Evolutionary conservation across 2,329 filamentous ascomycete genomes (phyloP).

Genomic region (Pseudogymnoascus sp.): DNA sequence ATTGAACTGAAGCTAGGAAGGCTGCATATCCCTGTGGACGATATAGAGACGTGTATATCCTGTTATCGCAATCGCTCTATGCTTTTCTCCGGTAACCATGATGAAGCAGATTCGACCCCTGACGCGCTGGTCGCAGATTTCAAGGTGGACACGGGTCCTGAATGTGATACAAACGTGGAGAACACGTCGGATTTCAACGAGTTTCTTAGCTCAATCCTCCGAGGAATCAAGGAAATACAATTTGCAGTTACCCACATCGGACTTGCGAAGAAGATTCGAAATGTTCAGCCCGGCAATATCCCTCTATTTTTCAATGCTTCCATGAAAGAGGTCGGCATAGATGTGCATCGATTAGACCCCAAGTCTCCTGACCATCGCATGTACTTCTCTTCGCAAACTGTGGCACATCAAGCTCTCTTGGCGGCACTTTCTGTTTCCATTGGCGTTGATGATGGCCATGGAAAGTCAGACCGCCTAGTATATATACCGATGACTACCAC

Average conservation of each 20-base stretch:
- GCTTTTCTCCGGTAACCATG: background rate
- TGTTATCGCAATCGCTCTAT: slow-evolving; percentile 29
- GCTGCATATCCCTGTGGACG: slow-evolving; percentile 84
- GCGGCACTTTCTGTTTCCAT: slow-evolving; percentile 89
- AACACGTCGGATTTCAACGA: slow-evolving; percentile 88
- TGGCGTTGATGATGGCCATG: slow-evolving; percentile 82
- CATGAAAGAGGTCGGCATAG: slow-evolving; percentile 93
- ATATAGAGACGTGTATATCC: slow-evolving; percentile 57
- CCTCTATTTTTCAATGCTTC: slow-evolving; percentile 77
- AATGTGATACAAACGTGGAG: slow-evolving; percentile 52
- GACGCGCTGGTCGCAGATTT: slow-evolving; percentile 68
- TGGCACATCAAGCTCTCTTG: slow-evolving; percentile 88
- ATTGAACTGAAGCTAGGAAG: slow-evolving; percentile 86
- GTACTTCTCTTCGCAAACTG: slow-evolving; percentile 90
- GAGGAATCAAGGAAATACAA: slow-evolving; percentile 93
- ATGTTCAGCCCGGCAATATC: slow-evolving; percentile 56
- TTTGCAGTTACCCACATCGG: slow-evolving; percentile 89
- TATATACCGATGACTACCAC: slow-evolving; percentile 98
- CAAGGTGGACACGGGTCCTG: slow-evolving; percentile 55
- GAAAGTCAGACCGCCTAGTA: slow-evolving; percentile 74
- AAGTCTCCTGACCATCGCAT: slow-evolving; percentile 93
- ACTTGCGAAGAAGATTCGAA: slow-evolving; percentile 69
- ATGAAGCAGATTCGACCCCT: slow-evolving; percentile 16
- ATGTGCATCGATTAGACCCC: slow-evolving; percentile 82
- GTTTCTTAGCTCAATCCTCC: slow-evolving; percentile 79